Base-by-base conservation (phyloP, 177 flowering plant genomes). In the Vitis hybrid region DNA sequence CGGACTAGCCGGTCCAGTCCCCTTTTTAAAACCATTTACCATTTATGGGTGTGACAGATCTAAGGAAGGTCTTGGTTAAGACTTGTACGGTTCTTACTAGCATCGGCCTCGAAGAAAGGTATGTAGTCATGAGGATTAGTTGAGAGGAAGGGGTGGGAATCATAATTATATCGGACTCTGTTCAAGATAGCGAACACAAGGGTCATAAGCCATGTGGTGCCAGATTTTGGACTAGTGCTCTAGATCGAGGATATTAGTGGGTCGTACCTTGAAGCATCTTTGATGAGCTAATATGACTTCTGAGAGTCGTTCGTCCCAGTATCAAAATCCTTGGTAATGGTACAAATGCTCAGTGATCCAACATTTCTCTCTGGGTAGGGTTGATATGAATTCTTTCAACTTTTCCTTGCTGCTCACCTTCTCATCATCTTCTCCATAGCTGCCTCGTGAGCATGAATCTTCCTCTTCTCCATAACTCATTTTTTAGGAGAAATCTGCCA, bases 191-290 rank as follows among this genome's bases (percentile, higher is more conserved):
- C 47, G 19, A 74, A 69, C 4, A 33, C 4, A 11, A 64, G 57
- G 62, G 70, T 28, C 53, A 67, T 73, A 20, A 66, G 70, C 71
- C 66, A 60, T 7, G 71, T 60, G 19, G 70, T 58, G 33, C 77
- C 70, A 15, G 73, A 38, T 62, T 67, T 73, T 11, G 56, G 67
- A 54, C 1, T 19, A 15, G 59, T 73, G 20, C 28, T 31, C 18
- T 59, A 2, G 73, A n/a, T n/a, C n/a, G n/a, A 69, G 17, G 13
- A 64, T 69, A 59, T 74, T 65, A 10, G 63, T 62, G 17, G n/a
- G n/a, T n/a, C n/a, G n/a, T n/a, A n/a, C 68, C 14, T 28, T 8
- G 69, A 74, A 74, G 54, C 61, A 49, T 20, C 22, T 20, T 19
- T 19, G 19, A 19, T 69, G 65, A 49, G 44, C 22, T 12, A 11